phyloP scores from a whole-genome alignment of 768 basidiomycete genomes.

The Sistotremastrum niveocremeum region DNA sequence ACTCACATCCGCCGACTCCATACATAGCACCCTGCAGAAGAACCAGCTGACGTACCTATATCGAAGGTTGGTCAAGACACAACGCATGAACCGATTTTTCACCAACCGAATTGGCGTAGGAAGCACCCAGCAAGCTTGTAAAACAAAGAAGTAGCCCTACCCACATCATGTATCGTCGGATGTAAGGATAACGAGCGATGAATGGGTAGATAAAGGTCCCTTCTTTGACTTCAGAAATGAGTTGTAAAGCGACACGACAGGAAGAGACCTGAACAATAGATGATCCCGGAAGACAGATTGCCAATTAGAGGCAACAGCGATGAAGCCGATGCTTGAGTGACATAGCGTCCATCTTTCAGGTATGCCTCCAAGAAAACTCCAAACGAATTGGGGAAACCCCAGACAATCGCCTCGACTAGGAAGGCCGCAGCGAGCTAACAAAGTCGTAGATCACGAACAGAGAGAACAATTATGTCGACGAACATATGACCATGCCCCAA shows the following conservation, averaged over 20 bases:
- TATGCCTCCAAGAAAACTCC: slow-evolving; percentile 17
- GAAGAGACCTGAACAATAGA: slow-evolving; percentile 12
- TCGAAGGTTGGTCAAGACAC: background rate
- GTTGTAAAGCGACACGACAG: no score
- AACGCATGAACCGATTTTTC: background rate
- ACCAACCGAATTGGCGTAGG: slow-evolving; percentile 11
- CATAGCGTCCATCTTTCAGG: slow-evolving; percentile 10
- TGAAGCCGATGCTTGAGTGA: slow-evolving; percentile 7
- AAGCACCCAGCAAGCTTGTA: slow-evolving; percentile 14
- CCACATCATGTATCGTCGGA: slow-evolving; percentile 12
- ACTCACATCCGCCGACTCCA: slow-evolving; percentile 15
- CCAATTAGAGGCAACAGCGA: slow-evolving; percentile 15
- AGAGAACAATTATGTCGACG: no score
- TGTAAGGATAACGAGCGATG: slow-evolving; percentile 13
- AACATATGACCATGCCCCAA: no score
- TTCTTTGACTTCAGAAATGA: background rate
- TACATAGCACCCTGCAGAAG: slow-evolving; percentile 16
- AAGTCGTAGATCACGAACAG: background rate
- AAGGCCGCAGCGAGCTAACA: slow-evolving; percentile 14
- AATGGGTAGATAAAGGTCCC: slow-evolving; percentile 11
- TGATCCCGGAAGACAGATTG: slow-evolving; percentile 16
- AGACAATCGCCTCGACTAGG: slow-evolving; percentile 15
- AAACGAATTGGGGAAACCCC: slow-evolving; percentile 19
- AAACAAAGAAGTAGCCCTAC: slow-evolving; percentile 12
- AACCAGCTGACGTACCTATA: slow-evolving; percentile 10